phyloP scores from a whole-genome alignment of 139 green algal genomes.

The Chlorella sp. region DNA sequence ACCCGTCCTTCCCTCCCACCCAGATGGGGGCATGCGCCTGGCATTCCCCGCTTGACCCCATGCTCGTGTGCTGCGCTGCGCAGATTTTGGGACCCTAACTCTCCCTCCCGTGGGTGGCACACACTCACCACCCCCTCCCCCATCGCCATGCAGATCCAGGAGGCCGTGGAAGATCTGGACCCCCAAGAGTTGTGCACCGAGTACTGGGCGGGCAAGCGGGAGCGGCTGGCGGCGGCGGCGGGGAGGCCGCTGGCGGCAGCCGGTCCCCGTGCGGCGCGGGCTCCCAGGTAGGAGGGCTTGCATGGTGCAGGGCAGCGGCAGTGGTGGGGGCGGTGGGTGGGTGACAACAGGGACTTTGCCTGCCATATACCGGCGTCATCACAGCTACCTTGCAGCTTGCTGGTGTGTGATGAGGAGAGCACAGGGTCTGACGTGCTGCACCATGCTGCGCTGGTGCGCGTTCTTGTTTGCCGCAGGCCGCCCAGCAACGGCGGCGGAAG shows the following conservation, averaged over 20 bases:
- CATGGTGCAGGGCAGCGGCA: not conserved
- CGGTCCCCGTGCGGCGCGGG: not conserved
- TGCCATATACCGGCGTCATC: not conserved
- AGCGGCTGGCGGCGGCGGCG: slow-evolving; percentile 56
- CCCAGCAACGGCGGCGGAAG: not conserved
- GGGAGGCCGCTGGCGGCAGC: slow-evolving; percentile 33
- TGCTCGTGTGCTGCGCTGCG: too few species aligned
- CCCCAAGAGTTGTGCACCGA: slow-evolving; percentile 62
- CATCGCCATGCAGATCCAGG: slow-evolving; percentile 73
- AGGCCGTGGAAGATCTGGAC: slow-evolving; percentile 86
- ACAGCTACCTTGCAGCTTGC: too few species aligned
- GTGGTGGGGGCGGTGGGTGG: not conserved
- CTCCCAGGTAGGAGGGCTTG: slow-evolving; percentile 21
- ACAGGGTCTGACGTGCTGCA: not conserved
- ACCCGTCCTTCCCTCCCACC: too few species aligned
- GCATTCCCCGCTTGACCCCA: too few species aligned
- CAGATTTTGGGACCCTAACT: too few species aligned
- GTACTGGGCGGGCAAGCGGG: slow-evolving; percentile 82
- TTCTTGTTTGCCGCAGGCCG: not conserved
- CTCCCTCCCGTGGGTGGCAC: too few species aligned
- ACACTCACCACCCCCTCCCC: too few species aligned
- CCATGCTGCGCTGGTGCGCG: not conserved
- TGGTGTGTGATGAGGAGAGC: not conserved
- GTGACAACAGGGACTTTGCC: not conserved
- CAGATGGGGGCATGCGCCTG: too few species aligned